Conservation (phyloP, 139 green algal genomes). For the Chlorella sp. region DNA sequence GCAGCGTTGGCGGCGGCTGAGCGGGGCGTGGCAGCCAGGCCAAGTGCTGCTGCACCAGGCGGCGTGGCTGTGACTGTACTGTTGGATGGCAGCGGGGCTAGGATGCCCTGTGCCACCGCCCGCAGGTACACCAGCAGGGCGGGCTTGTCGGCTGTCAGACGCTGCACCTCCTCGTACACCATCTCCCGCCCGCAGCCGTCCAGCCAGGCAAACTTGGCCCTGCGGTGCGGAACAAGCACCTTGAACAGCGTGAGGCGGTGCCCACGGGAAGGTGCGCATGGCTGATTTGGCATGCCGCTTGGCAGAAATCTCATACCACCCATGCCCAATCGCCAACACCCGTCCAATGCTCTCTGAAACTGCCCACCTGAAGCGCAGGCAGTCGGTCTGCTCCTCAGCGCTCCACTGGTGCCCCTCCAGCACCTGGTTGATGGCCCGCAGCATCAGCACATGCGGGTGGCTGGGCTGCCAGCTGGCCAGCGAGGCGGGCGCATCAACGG, state of each 20-base stretch:
- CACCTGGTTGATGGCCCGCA: constrained; percentile 1
- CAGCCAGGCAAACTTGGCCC: constrained; percentile 31
- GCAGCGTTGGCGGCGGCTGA: background rate
- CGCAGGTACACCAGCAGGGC: constrained; percentile 29
- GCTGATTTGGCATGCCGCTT: no score
- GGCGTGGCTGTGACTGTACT: background rate
- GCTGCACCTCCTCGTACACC: constrained; percentile 6
- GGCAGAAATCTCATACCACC: no score
- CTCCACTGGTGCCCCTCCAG: constrained; percentile 26
- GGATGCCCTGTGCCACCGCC: background rate
- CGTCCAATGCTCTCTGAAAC: background rate
- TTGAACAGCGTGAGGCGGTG: no score
- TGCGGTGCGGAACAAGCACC: background rate
- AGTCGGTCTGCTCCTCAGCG: background rate
- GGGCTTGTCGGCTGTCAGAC: constrained; percentile 24
- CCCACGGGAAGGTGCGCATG: no score
- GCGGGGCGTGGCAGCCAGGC: background rate
- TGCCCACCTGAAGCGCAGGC: constrained; percentile 21
- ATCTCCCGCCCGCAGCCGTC: constrained; percentile 38
- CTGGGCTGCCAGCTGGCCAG: constrained; percentile 21
- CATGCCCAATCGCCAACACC: no score
- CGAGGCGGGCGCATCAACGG: background rate
- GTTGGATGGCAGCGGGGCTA: background rate
- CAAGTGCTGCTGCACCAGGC: background rate
- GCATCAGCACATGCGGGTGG: constrained; percentile 18